A percentile compares a stretch with the other conserved stretches of the same genome.
Evolutionary conservation across 2,329 filamentous ascomycete genomes (phyloP).

Genomic region (Neonectria sp.): DNA sequence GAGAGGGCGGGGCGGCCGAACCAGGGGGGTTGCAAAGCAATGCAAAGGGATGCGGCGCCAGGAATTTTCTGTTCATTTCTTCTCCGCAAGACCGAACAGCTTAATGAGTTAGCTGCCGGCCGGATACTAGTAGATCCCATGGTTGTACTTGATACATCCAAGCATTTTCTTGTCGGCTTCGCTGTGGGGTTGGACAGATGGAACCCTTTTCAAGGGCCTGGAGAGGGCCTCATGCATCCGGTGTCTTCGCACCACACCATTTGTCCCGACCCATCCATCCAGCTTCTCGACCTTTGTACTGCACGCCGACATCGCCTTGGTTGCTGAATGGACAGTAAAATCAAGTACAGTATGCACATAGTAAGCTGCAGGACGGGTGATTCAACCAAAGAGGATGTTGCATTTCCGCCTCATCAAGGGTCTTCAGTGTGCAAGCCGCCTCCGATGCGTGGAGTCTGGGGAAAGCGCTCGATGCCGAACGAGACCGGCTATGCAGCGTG

Average conservation of each 20-base stretch:
- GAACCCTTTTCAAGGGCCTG: neutral
- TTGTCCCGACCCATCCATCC: slow-evolving; percentile 7
- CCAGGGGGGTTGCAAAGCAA: slow-evolving; percentile 4
- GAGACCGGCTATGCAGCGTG: neutral
- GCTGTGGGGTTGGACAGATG: neutral
- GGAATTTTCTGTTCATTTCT: neutral
- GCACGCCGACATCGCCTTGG: slow-evolving; percentile 33
- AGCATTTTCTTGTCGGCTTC: neutral
- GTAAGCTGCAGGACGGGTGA: slow-evolving; percentile 16
- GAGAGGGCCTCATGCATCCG: neutral
- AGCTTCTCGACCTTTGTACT: slow-evolving; percentile 12
- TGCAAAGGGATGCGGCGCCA: neutral
- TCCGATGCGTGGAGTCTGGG: slow-evolving; percentile 7
- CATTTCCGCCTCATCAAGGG: slow-evolving; percentile 5
- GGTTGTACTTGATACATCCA: neutral
- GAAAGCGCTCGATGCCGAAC: neutral
- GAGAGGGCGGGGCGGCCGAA: neutral
- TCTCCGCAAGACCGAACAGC: slow-evolving; percentile 21
- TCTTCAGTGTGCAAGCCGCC: slow-evolving; percentile 1
- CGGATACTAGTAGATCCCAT: neutral
- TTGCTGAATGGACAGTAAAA: slow-evolving; percentile 21
- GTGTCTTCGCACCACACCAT: slow-evolving; percentile 13
- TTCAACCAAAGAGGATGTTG: slow-evolving; percentile 26
- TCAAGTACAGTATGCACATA: neutral
- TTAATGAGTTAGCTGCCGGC: neutral